These are phyloP conservation scores for Hypoxylon sp. DNA, from an alignment of 2,329 filamentous ascomycete species.

Conservation along the genomic window DNA sequence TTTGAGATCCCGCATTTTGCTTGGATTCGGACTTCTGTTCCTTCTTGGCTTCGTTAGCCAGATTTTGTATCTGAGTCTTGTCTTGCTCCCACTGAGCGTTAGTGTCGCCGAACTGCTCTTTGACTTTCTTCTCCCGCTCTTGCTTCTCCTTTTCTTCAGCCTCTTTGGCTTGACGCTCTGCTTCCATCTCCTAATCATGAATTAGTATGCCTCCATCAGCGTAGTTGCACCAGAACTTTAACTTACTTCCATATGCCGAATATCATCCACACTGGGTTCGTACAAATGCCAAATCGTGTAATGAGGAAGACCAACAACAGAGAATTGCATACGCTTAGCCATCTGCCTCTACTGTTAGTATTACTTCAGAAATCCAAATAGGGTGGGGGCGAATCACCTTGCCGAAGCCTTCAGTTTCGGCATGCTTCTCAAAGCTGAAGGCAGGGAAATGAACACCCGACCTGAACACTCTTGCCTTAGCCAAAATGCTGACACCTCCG, in stretches of 20 bases:
- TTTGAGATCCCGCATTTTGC: conserved; percentile 21
- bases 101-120: conserved; percentile 83
- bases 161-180: conserved; percentile 84
- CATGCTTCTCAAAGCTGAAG: conserved; percentile 98
- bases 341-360: conserved; percentile 71
- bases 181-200: conserved; percentile 84
- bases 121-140: conserved; percentile 81
- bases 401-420: conserved; percentile 97
- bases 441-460: conserved; percentile 97
- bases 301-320: conserved; percentile 94
- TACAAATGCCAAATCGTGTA: conserved; percentile 99
- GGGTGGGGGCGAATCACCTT: conserved; percentile 74
- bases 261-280: conserved; percentile 97
- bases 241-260: conserved; percentile 91
- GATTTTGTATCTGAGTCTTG: conserved; percentile 81
- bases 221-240: neutral
- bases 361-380: conserved; percentile 24
- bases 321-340: conserved; percentile 96
- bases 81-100: conserved; percentile 91
- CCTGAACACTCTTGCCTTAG: conserved; percentile 95
- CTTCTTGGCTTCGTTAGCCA: conserved; percentile 69
- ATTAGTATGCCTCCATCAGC: conserved; percentile 33
- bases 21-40: conserved; percentile 39
- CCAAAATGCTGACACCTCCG: conserved; percentile 95
- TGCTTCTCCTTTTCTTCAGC: conserved; percentile 82